Conservation (phyloP, 257 asterid genomes). For the Eucommia ulmoides region DNA sequence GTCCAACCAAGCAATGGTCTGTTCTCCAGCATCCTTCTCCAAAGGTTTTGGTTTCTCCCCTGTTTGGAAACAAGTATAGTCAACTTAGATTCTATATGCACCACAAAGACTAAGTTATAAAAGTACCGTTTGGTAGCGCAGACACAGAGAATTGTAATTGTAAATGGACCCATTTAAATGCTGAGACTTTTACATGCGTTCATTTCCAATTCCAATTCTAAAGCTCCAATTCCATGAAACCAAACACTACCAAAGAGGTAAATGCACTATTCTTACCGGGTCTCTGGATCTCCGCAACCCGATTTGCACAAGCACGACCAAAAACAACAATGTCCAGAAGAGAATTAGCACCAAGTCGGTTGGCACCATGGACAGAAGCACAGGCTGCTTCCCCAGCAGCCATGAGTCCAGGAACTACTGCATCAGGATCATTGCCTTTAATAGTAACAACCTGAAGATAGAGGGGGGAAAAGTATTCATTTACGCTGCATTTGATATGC, state of each 20-base stretch:
- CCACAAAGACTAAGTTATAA: too few relatives aligned
- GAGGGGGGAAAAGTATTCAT: too few relatives aligned
- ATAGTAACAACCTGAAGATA: slow-evolving; percentile 80
- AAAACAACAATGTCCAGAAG: slow-evolving; percentile 96
- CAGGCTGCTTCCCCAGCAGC: slow-evolving; percentile 99
- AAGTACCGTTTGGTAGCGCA: too few relatives aligned
- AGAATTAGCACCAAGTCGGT: slow-evolving; percentile 97
- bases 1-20: slow-evolving; percentile 92
- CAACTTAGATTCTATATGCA: too few relatives aligned
- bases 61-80: slow-evolving; percentile 22
- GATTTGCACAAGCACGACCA: slow-evolving; percentile 95
- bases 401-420: slow-evolving; percentile 72
- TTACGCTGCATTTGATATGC: too few relatives aligned
- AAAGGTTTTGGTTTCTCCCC: slow-evolving; percentile 80
- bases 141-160: too few relatives aligned
- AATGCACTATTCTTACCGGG: slow-evolving; percentile 46
- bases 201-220: too few relatives aligned
- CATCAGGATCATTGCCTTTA: slow-evolving; percentile 64
- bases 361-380: slow-evolving; percentile 98
- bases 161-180: too few relatives aligned
- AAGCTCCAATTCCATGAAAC: too few relatives aligned
- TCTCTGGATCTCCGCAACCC: slow-evolving; percentile 77
- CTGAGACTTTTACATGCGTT: too few relatives aligned
- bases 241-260: too few relatives aligned
- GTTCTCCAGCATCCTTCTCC: slow-evolving; percentile 82